phyloP scores from a whole-genome alignment of 352 stramenopile species.

The Globisporangium uncinulatum region DNA sequence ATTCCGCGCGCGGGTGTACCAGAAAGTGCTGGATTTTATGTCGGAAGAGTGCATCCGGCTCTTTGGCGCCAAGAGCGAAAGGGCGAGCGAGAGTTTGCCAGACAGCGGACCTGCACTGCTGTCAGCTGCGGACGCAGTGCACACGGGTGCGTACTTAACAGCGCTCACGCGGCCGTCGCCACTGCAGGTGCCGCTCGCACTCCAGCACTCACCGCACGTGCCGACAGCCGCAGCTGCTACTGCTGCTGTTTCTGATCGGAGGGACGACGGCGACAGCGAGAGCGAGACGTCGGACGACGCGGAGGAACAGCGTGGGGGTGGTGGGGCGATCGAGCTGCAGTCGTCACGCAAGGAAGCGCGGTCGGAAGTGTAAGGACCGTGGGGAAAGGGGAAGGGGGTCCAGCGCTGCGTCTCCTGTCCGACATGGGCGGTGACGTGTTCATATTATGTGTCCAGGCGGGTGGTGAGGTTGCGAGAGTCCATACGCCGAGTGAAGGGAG shows the following conservation, averaged over 20 bases:
- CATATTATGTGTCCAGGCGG: neutral
- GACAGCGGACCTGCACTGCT: neutral
- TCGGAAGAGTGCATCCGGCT: conserved; percentile 72
- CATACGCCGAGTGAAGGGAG: too few relatives aligned
- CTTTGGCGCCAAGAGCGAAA: conserved; percentile 21
- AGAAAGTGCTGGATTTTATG: conserved; percentile 82
- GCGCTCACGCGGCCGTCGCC: neutral
- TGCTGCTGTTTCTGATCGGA: too few relatives aligned
- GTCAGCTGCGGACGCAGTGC: neutral
- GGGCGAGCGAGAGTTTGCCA: neutral
- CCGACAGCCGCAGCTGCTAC: neutral
- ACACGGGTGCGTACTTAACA: neutral
- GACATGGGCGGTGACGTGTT: too few relatives aligned
- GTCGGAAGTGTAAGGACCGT: neutral
- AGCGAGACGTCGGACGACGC: neutral
- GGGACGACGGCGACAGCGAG: neutral
- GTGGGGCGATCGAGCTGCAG: neutral
- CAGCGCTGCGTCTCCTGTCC: too few relatives aligned
- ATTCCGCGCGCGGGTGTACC: conserved; percentile 74
- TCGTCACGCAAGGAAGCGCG: neutral
- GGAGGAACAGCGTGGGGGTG: neutral
- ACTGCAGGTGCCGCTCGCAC: neutral
- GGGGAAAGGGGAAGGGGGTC: too few relatives aligned
- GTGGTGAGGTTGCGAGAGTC: neutral
- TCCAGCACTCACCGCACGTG: neutral